Evolutionary conservation across 768 basidiomycete genomes (phyloP).

Genomic region (Rhizopogon vesiculosus): DNA sequence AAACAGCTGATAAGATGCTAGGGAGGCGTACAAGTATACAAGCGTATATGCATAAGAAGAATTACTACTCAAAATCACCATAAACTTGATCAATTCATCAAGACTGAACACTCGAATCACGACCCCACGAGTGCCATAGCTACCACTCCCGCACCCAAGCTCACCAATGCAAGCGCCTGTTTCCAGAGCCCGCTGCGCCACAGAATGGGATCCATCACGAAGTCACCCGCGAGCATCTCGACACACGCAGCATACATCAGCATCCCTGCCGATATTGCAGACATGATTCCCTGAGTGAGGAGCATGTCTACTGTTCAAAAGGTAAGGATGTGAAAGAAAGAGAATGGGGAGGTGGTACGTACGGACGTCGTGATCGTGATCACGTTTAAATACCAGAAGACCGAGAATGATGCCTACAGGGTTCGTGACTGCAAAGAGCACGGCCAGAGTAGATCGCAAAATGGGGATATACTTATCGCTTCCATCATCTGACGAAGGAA

Average conservation of each 20-base stretch:
- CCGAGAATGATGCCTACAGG: conserved; percentile 66
- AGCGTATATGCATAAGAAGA: no score
- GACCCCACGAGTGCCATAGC: conserved; percentile 60
- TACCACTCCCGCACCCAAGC: conserved; percentile 54
- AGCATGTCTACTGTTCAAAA: conserved; percentile 37
- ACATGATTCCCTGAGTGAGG: conserved; percentile 69
- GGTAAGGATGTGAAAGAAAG: background rate
- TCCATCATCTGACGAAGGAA: conserved; percentile 38
- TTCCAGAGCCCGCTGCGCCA: conserved; percentile 32
- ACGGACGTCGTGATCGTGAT: conserved; percentile 23
- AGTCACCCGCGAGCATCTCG: conserved; percentile 85
- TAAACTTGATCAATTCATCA: background rate
- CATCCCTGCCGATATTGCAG: conserved; percentile 79
- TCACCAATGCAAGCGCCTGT: conserved; percentile 54
- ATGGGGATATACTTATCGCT: conserved; percentile 18
- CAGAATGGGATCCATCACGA: conserved; percentile 63
- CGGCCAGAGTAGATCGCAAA: conserved; percentile 51
- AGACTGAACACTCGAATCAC: background rate
- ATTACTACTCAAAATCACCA: background rate
- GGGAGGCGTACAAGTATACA: no score
- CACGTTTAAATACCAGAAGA: conserved; percentile 39
- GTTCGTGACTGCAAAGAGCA: conserved; percentile 71
- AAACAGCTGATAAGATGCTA: no score
- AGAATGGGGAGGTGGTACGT: conserved; percentile 9
- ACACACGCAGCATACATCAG: conserved; percentile 80